Base-by-base conservation (phyloP, 345 rosid species). In the Laguncularia racemosa region DNA sequence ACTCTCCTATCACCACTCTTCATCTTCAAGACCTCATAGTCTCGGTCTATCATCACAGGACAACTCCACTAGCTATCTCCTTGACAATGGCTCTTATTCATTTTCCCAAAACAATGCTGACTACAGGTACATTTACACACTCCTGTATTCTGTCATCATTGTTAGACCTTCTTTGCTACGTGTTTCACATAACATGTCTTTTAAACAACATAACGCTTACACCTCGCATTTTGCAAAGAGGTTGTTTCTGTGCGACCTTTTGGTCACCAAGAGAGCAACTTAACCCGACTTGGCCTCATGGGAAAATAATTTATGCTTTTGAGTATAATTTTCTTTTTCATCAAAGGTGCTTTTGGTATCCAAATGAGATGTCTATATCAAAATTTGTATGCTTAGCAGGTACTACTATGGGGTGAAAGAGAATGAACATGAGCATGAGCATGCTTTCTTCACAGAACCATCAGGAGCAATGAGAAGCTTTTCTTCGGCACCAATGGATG, bases 381-480 rank as follows among this genome's bases (percentile, higher is more conserved):
- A 33, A 33, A 33, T 33, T 7, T 33, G 40, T 33, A 33, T 20
- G 57, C 57, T 21, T 61, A 38, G 26, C 61, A 58, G 61, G 53
- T 58, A 58, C 48, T 19, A 19, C 14, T 60, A 60, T 62, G 90
- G 83, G 67, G 28, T 76, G 51, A 82, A 81, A 60, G 88, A 82
- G 57, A 81, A 69, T 28, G 85, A 79, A 33, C 40, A 5, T 33
- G 40, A 33, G 40, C 40, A 33, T 62, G 85, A 82, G 61, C 88
- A 72, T 68, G 77, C 85, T 71, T 84, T 86, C 74, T 83, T 90
- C 81, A 71, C 86, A 43, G 90, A 81, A 59, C 77, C 84, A 18
- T 78, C 81, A 13, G 85, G 85, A 33, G 70, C 81, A 14, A 66
- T 78, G 63, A 84, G 81, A 69, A 83, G 74, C 71, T 75, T 72